These are phyloP conservation scores for Stentor coeruleus DNA, from an alignment of 73 alveolate species.

Conservation along the genomic window DNA sequence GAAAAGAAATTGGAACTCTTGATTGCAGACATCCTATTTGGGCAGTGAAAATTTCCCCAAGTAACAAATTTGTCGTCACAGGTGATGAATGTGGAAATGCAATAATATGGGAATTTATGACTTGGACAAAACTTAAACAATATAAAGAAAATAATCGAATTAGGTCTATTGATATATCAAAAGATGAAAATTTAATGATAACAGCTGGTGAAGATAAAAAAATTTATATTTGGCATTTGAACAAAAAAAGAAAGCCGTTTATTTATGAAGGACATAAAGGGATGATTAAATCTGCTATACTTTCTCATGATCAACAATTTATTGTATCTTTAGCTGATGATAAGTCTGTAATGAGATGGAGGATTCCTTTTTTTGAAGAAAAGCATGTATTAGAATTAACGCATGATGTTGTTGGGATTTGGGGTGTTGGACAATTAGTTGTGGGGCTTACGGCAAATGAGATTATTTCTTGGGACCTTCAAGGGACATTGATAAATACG, in stretches of 20 bases:
- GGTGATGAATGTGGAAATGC: background rate
- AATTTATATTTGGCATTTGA: background rate
- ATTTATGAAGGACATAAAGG: background rate
- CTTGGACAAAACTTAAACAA: background rate
- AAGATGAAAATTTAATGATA: background rate
- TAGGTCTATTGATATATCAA: background rate
- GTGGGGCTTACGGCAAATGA: background rate
- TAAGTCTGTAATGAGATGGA: background rate
- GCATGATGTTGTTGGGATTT: too few species aligned
- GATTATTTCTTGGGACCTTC: background rate
- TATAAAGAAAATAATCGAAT: background rate
- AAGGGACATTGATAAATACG: background rate
- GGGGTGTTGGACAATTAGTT: background rate
- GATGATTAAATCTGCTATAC: background rate
- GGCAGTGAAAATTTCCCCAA: background rate
- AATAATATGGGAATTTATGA: background rate
- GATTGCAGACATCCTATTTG: background rate
- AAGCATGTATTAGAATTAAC: background rate
- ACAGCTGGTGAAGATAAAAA: background rate
- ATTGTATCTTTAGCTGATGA: background rate
- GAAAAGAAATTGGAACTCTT: background rate
- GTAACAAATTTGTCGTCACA: background rate
- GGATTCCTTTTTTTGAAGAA: background rate
- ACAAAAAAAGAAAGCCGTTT: background rate
- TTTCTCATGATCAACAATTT: background rate